Evolutionary conservation across 495 filamentous ascomycete genomes (phyloP), one percentile per base, ranked within the genome.

Genomic region (Annulohypoxylon nitens): DNA sequence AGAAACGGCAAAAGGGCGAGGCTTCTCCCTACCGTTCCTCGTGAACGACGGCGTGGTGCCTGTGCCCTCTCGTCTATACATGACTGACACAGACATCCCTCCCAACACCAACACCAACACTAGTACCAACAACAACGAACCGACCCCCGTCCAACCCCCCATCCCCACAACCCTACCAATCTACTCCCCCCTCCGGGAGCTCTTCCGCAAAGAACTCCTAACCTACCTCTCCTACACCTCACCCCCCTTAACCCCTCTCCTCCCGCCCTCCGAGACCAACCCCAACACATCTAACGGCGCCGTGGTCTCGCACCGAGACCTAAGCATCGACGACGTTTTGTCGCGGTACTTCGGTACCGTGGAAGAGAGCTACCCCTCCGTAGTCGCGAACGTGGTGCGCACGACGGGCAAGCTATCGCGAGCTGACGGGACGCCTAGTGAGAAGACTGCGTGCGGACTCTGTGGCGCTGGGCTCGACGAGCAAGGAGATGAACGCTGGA

Each of bases 321-420:
- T 92, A 18, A 97, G 93, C 11, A 97, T 99, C 71, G 95, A 98
- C 74, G 90, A 93, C 67, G 87, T 99, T 53, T 94, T 99, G 90
- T 81, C 84, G 53, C 90, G 94, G 48, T 99, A 97, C 76, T 96
- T 99, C 75, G 86, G 88, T 57, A 93, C 90, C 5, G 94, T 97
- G 25, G 97, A 98, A 78, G 87, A 88, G 64, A 93, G 91, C 55
- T 98, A 95, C 78, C 95, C 95, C 9, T 93, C 91, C 62, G 93
- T 98, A 26, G 96, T 99, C 70, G 90, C 93, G 14, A 99, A 99
- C 76, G 96, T 98, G 9, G 93, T 97, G 4, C 87, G 92, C 67
- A 99, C 94, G 33, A 90, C 91, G 9, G 90, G 90, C 65, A 97
- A 95, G 81, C 85, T 98, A 34, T 77, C 88, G 39, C 75, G 74